These are phyloP conservation scores for Kuraishia floccosa DNA, from an alignment of 805 yeast species.

Conservation along the genomic window DNA sequence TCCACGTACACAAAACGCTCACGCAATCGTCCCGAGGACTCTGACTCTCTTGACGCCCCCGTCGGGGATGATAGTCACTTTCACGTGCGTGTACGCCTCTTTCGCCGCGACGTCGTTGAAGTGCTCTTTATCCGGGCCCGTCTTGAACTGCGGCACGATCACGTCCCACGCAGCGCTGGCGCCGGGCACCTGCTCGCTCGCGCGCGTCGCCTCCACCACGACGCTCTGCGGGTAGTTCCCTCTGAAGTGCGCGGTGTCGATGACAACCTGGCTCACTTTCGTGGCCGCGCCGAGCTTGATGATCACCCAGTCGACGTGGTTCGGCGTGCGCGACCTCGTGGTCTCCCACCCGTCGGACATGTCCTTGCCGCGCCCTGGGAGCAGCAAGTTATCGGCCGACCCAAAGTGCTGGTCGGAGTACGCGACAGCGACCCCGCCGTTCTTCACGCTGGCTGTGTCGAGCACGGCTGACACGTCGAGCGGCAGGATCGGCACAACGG, in stretches of 20 bases:
- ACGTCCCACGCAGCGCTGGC: constrained; percentile 43
- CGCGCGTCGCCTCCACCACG: constrained; percentile 48
- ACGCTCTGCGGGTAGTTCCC: constrained; percentile 90
- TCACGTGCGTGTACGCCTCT: constrained; percentile 52
- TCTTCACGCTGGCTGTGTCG: constrained; percentile 72
- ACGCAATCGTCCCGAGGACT: constrained; percentile 53
- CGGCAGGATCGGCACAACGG: constrained; percentile 63
- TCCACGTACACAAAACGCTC: too few species aligned
- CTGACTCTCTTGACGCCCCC: constrained; percentile 93
- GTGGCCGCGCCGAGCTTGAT: constrained; percentile 65
- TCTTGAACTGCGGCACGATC: constrained; percentile 57
- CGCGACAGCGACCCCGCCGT: constrained; percentile 82
- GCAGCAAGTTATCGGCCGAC: constrained; percentile 73
- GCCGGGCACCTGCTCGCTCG: constrained; percentile 22
- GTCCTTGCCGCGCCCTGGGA: constrained; percentile 92
- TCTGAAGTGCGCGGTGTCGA: constrained; percentile 90
- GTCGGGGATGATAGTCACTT: constrained; percentile 82
- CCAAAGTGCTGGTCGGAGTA: constrained; percentile 93
- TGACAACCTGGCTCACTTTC: constrained; percentile 44
- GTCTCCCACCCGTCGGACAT: constrained; percentile 99
- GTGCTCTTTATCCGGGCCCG: constrained; percentile 82
- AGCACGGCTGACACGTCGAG: constrained; percentile 29
- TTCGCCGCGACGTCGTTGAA: constrained; percentile 23
- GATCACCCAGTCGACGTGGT: constrained; percentile 89
- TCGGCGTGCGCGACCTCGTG: constrained; percentile 68